A percentile compares a stretch with the other conserved stretches of the same genome.
phyloP scores from a whole-genome alignment of 2,329 filamentous ascomycete genomes.

The Ceratocystis cacaofunesta region DNA sequence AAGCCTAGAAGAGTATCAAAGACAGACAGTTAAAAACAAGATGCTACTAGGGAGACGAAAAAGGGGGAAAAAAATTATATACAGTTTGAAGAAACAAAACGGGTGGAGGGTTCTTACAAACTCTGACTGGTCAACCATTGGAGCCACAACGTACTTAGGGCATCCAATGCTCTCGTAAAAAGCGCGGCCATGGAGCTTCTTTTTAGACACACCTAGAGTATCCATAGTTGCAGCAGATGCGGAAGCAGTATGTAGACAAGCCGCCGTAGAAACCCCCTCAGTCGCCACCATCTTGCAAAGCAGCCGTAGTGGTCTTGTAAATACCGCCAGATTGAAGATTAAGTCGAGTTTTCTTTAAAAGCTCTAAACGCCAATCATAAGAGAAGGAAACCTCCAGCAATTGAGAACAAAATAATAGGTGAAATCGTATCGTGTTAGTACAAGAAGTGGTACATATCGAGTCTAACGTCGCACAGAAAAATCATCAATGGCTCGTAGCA shows the following conservation, averaged over 20 bases:
- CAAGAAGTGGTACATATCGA: background rate
- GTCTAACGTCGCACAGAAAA: constrained; percentile 1
- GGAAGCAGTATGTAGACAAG: background rate
- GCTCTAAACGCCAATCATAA: too few species aligned
- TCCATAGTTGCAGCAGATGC: constrained; percentile 10
- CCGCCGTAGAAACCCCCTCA: background rate
- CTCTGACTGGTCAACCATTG: constrained; percentile 97
- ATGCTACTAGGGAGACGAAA: background rate
- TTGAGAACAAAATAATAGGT: background rate
- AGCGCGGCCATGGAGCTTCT: constrained; percentile 65
- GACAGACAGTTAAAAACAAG: background rate
- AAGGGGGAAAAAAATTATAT: background rate
- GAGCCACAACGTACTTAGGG: constrained; percentile 78
- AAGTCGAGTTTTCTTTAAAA: background rate
- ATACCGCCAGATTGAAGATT: constrained; percentile 12
- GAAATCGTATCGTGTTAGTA: background rate
- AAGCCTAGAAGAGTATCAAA: constrained; percentile 46
- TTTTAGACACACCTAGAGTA: constrained; percentile 17
- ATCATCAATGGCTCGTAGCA: background rate
- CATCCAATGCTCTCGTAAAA: constrained; percentile 94
- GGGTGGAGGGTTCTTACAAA: constrained; percentile 44
- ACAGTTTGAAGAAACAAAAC: constrained; percentile 24
- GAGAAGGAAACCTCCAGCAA: background rate
- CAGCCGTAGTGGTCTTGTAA: background rate
- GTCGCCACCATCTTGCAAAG: constrained; percentile 11